These are phyloP conservation scores for Aspergillus novoparasiticus DNA, from an alignment of 2,329 filamentous ascomycete genomes.

Conservation along the genomic window DNA sequence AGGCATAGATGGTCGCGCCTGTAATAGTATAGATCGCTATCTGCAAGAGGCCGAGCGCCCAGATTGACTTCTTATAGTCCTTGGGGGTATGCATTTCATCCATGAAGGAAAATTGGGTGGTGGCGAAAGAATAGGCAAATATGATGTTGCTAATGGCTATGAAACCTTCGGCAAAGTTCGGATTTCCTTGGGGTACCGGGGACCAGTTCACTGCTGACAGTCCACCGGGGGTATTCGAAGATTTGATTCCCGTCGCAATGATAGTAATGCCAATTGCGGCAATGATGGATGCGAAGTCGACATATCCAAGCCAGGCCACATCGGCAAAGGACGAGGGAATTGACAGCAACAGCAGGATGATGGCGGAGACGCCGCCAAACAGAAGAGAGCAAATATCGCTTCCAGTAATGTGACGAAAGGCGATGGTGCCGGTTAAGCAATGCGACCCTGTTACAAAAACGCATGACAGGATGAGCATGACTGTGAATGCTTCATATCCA, in stretches of 20 bases:
- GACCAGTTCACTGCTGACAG: slow-evolving; percentile 11
- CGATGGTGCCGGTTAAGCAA: slow-evolving; percentile 49
- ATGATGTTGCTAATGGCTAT: slow-evolving; percentile 30
- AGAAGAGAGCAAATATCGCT: slow-evolving; percentile 31
- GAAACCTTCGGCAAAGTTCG: slow-evolving; percentile 28
- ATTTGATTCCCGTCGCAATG: background rate
- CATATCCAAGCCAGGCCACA: background rate
- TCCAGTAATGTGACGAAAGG: slow-evolving; percentile 44
- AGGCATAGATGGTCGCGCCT: slow-evolving; percentile 23
- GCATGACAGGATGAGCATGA: slow-evolving; percentile 46
- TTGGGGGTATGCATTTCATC: slow-evolving; percentile 6
- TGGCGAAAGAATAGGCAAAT: slow-evolving; percentile 42
- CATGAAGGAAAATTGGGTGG: background rate
- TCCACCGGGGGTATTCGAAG: background rate
- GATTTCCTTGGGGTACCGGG: background rate
- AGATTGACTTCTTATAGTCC: slow-evolving; percentile 7
- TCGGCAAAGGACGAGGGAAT: background rate
- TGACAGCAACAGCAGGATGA: background rate
- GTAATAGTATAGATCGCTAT: slow-evolving; percentile 7
- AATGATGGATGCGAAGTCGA: background rate
- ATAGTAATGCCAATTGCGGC: background rate
- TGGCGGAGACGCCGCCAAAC: background rate
- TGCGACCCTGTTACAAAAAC: slow-evolving; percentile 47
- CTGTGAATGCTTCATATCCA: slow-evolving; percentile 44
- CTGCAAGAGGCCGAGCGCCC: background rate